Evolutionary conservation across 441 rosid species (phyloP).

Genomic region (Arabidopsis lyrata): DNA sequence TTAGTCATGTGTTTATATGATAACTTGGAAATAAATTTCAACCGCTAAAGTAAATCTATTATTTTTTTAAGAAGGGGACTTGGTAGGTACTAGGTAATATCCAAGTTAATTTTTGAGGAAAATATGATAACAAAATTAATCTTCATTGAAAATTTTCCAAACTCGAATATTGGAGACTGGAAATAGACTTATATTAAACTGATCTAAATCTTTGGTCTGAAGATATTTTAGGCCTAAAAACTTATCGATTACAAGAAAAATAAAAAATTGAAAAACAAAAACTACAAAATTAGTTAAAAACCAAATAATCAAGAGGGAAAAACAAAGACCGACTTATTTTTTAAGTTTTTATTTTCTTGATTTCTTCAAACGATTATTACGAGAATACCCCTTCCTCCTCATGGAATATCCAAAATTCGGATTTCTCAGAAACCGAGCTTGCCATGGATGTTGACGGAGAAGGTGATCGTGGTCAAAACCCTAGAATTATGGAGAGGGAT

Average conservation of each 20-base stretch:
- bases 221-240: too few relatives aligned
- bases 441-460: slow-evolving; percentile 40
- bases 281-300: background rate
- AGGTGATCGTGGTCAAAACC: slow-evolving; percentile 46
- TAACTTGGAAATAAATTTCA: background rate
- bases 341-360: background rate
- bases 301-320: background rate
- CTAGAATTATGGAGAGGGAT: slow-evolving; percentile 44
- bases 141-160: background rate
- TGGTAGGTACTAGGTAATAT: too few relatives aligned
- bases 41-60: background rate
- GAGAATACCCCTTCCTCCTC: slow-evolving; percentile 8
- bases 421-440: slow-evolving; percentile 22
- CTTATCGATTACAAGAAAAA: background rate
- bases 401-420: slow-evolving; percentile 37
- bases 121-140: background rate
- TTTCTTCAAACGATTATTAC: background rate
- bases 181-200: too few relatives aligned
- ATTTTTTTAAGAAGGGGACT: background rate
- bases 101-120: background rate
- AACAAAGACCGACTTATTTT: background rate
- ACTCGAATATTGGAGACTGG: too few relatives aligned
- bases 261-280: too few relatives aligned
- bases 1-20: background rate
- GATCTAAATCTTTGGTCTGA: too few relatives aligned